Percentiles rank a stretch among this genome's conserved stretches.
These are phyloP conservation scores for Favolaschia claudopus DNA, from an alignment of 768 basidiomycete genomes.

Conservation along the genomic window DNA sequence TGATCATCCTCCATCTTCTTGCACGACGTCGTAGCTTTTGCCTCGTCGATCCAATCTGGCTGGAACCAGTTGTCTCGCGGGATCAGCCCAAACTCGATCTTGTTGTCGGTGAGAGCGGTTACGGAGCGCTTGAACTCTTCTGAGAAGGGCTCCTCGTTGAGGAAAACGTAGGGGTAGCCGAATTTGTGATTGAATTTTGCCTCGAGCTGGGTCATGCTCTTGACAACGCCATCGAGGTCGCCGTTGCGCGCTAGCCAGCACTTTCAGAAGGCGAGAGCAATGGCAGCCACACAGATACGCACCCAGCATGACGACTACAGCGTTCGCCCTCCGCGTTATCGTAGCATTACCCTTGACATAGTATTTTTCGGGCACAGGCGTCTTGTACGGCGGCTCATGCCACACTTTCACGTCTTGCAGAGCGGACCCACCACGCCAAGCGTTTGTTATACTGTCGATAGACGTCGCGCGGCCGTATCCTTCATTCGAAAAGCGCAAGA, in stretches of 20 bases:
- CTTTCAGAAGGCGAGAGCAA: background rate
- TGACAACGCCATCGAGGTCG: conserved; percentile 65
- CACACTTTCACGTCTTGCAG: conserved; percentile 20
- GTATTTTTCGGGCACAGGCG: conserved; percentile 67
- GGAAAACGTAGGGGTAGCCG: conserved; percentile 87
- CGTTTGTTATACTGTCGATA: conserved; percentile 49
- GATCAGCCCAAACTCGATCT: conserved; percentile 67
- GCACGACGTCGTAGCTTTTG: conserved; percentile 61
- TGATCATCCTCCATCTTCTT: conserved; percentile 64
- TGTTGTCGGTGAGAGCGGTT: conserved; percentile 32
- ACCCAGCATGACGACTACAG: conserved; percentile 83
- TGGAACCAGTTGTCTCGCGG: conserved; percentile 78
- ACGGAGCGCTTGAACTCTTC: conserved; percentile 73
- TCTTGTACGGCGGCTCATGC: conserved; percentile 57
- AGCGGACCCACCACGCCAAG: conserved; percentile 33
- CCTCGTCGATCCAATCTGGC: conserved; percentile 81
- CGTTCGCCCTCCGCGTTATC: conserved; percentile 72
- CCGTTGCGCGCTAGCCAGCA: conserved; percentile 58
- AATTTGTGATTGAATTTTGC: conserved; percentile 67
- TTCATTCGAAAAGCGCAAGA: conserved; percentile 71
- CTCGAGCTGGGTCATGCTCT: conserved; percentile 81
- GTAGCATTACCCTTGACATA: conserved; percentile 48
- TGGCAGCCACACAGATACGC: conserved; percentile 2
- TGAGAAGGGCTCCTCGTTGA: conserved; percentile 85
- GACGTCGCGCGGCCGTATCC: conserved; percentile 69